These are phyloP conservation scores for Camelina sativa DNA, from an alignment of 345 rosid species.

Conservation along the genomic window DNA sequence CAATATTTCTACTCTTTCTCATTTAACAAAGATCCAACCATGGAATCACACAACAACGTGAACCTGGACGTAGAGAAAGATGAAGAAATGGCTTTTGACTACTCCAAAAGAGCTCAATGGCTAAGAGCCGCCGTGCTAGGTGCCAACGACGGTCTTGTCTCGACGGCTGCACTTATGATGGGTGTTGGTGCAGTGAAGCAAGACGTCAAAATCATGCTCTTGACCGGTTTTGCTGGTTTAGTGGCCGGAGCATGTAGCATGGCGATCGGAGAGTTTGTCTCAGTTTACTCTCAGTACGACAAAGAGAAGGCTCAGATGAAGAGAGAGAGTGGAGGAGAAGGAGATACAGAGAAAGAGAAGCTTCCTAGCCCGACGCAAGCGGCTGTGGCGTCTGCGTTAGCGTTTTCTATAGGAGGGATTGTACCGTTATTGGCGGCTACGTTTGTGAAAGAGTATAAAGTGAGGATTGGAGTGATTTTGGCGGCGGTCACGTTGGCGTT, in stretches of 20 bases:
- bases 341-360: background rate
- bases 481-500: background rate
- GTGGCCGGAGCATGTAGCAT: constrained; percentile 95
- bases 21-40: background rate
- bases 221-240: constrained; percentile 86
- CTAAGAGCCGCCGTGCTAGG: constrained; percentile 90
- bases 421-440: background rate
- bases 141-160: constrained; percentile 85
- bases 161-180: constrained; percentile 86
- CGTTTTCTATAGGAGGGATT: background rate
- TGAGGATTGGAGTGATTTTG: background rate
- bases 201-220: constrained; percentile 72
- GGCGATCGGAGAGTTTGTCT: constrained; percentile 93
- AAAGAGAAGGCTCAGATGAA: background rate
- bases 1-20: background rate
- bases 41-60: background rate
- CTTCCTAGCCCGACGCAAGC: background rate
- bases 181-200: constrained; percentile 82
- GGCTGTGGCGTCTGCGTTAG: background rate
- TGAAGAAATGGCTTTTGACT: background rate
- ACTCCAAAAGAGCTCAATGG: constrained; percentile 86
- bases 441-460: background rate
- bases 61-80: background rate
- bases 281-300: constrained; percentile 29
- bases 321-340: background rate